These are phyloP conservation scores for Eutrema yunnanense DNA, from an alignment of 345 rosid genomes.

Conservation along the genomic window DNA sequence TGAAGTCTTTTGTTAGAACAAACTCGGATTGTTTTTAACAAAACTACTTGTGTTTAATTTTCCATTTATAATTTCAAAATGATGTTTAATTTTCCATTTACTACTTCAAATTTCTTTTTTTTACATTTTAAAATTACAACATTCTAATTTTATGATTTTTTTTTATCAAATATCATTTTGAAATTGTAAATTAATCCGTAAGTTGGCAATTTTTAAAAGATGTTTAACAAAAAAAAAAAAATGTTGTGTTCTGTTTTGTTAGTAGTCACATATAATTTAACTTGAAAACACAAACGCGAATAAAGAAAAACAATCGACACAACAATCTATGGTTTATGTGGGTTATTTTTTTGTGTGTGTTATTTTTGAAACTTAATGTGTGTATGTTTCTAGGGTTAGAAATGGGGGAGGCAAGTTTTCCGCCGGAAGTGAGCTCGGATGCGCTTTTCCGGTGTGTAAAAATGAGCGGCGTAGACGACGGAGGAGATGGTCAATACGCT, in stretches of 20 bases:
- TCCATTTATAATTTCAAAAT: not conserved
- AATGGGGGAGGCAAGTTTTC: slow-evolving; percentile 51
- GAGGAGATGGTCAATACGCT: slow-evolving; percentile 67
- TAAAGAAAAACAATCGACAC: not conserved
- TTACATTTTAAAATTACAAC: not conserved
- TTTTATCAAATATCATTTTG: not conserved
- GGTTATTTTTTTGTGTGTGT: not conserved
- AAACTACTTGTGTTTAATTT: not conserved
- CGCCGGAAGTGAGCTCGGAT: slow-evolving; percentile 57
- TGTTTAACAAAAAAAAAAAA: not conserved
- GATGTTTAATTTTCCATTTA: not conserved
- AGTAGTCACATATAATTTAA: not conserved
- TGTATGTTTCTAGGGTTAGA: slow-evolving; percentile 53
- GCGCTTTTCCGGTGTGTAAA: slow-evolving; percentile 77
- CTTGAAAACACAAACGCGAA: not conserved
- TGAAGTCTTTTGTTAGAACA: not conserved
- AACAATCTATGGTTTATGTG: not conserved
- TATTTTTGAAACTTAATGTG: not conserved
- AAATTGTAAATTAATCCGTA: not conserved
- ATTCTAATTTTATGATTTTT: not conserved
- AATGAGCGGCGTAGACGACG: slow-evolving; percentile 63
- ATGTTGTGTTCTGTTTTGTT: slow-evolving; percentile 3
- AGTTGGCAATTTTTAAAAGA: not conserved
- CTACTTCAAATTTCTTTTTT: not conserved
- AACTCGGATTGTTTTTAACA: not conserved